Evolutionary conservation across 805 yeast genomes (phyloP), one percentile per base, ranked within the genome.

Genomic region (Huiozyma sinensis): DNA sequence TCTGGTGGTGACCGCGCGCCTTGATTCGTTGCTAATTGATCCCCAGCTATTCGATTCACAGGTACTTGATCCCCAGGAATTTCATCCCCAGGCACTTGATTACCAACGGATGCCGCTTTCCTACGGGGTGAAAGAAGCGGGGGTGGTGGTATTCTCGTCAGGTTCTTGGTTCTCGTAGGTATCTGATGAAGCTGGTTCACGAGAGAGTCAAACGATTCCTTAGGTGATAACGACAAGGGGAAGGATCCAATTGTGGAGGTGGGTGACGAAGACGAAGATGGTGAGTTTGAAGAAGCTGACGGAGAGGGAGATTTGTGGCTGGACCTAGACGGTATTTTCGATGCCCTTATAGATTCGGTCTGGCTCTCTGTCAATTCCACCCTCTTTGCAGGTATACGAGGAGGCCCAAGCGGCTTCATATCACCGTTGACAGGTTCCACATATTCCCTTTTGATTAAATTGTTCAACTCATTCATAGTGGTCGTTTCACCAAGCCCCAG

Each of bases 401-500:
- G 52, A 10, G 67, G 63, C 5, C 60, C 54, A 17, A 17, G 2
- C 8, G 51, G 40, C 3, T 33, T 11, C 7, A 8, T 7, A 13
- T 32, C 13, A 2, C 30, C n/a, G 13, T n/a, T 12, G 17, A 39
- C 6, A 7, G 48, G 43, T 42, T 40, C 39, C 7, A 50, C 33
- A 33, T 44, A 46, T 32, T 47, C 48, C 28, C 44, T 10, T 30
- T 32, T 10, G 10, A 57, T 58, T 36, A 53, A 48, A 5, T 46
- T 47, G 37, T 62, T 67, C 41, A 66, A 45, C 41, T 57, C 56
- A n/a, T 59, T 46, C 57, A 57, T 48, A 24, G 58, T 53, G 11
- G 53, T 50, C 1, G 49, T 44, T 33, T 50, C 53, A 12, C 41
- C 50, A 10, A 55, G 76, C 28, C 75, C 75, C 32, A 66, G 49